Conservation (phyloP, 2,329 filamentous ascomycete genomes). For the Volutella citrinella region DNA sequence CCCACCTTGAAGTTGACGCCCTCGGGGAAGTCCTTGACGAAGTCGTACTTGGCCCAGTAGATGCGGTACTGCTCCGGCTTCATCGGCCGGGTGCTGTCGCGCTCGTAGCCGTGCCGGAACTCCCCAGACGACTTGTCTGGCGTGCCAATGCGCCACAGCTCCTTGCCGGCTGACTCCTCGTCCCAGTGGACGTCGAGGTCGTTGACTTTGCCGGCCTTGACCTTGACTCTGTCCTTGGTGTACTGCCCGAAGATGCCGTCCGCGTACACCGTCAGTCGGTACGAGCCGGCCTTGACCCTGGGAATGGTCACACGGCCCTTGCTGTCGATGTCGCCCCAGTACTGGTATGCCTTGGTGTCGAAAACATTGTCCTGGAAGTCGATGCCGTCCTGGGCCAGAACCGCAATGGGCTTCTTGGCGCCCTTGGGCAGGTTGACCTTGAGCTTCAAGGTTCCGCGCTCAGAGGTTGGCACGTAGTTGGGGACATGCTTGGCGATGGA, state of each 20-base stretch:
- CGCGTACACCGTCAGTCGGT: conserved; percentile 62
- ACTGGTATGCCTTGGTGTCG: conserved; percentile 56
- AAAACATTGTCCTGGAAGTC: conserved; percentile 43
- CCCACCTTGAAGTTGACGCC: conserved; percentile 59
- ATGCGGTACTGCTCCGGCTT: conserved; percentile 57
- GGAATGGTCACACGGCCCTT: conserved; percentile 50
- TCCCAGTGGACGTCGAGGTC: conserved; percentile 44
- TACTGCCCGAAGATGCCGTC: conserved; percentile 61
- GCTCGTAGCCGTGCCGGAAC: conserved; percentile 54
- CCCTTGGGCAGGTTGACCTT: conserved; percentile 49
- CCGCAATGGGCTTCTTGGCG: conserved; percentile 50
- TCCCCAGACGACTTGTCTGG: conserved; percentile 62
- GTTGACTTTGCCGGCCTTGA: conserved; percentile 36
- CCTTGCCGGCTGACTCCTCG: conserved; percentile 53
- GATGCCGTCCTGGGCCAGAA: conserved; percentile 40
- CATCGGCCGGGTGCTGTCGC: conserved; percentile 44
- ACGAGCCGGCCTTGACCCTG: conserved; percentile 55
- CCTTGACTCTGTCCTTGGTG: conserved; percentile 46
- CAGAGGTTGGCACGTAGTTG: conserved; percentile 53
- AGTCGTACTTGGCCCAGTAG: conserved; percentile 62
- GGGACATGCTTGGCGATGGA: conserved; percentile 57
- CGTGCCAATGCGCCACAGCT: conserved; percentile 61
- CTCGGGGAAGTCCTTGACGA: conserved; percentile 54
- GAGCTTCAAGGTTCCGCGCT: conserved; percentile 49
- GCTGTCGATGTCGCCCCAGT: conserved; percentile 53